A percentile compares a stretch with the other conserved stretches of the same genome.
Evolutionary conservation across 768 basidiomycete genomes (phyloP).

Genomic region (Nidularia sp.): DNA sequence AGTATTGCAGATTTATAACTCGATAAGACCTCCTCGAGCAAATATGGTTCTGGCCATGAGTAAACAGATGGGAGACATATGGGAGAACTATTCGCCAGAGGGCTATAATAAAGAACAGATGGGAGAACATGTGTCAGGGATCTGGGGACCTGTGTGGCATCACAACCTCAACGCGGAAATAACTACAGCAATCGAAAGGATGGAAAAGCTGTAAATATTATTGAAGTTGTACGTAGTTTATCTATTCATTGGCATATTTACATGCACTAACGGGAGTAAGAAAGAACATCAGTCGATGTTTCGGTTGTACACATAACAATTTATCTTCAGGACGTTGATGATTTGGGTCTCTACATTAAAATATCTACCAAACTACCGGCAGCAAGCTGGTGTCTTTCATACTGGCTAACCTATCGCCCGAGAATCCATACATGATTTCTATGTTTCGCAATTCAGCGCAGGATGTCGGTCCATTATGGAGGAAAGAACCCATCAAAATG

Average conservation of each 20-base stretch:
- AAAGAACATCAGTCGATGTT: too few relatives aligned
- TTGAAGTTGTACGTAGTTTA: too few relatives aligned
- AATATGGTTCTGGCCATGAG: slow-evolving; percentile 45
- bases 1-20: slow-evolving; percentile 43
- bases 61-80: slow-evolving; percentile 35
- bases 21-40: slow-evolving; percentile 39
- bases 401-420: slow-evolving; percentile 3
- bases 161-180: slow-evolving; percentile 42
- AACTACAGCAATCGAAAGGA: slow-evolving; percentile 18
- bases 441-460: slow-evolving; percentile 17
- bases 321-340: background rate
- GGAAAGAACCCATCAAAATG: slow-evolving; percentile 1
- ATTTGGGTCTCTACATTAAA: too few relatives aligned
- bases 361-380: background rate
- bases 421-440: slow-evolving; percentile 12
- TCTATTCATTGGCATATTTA: too few relatives aligned
- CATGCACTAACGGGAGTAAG: too few relatives aligned
- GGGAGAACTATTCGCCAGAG: slow-evolving; percentile 32
- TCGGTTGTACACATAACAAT: too few relatives aligned
- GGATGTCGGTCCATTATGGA: slow-evolving; percentile 2
- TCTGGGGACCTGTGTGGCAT: slow-evolving; percentile 47
- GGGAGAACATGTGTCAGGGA: slow-evolving; percentile 25
- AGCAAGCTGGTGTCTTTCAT: background rate
- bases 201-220: slow-evolving; percentile 1
- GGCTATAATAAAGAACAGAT: slow-evolving; percentile 25